Evolutionary conservation across 148 eudicot species (phyloP).

Genomic region (Chenopodium formosanum): DNA sequence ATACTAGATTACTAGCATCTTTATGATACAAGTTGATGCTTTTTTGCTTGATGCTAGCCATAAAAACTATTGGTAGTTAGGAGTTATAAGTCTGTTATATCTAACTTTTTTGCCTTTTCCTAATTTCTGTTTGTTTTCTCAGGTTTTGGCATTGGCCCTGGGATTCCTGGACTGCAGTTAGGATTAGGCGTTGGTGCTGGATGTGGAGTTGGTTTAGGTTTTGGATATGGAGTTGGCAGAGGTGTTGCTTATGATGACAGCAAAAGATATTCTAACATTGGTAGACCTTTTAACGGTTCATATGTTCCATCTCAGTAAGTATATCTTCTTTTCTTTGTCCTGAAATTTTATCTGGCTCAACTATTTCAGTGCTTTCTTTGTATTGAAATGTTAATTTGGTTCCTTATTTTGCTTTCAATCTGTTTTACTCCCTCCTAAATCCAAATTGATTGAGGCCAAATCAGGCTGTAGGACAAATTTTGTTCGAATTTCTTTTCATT

Average conservation of each 20-base stretch:
- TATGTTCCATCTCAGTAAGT: conserved; percentile 65
- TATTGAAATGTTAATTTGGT: background rate
- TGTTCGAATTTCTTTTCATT: background rate
- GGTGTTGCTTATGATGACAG: conserved; percentile 80
- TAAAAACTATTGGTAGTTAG: background rate
- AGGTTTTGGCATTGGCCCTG: conserved; percentile 88
- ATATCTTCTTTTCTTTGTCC: background rate
- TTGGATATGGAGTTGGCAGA: conserved; percentile 82
- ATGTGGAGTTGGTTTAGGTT: conserved; percentile 89
- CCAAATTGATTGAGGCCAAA: background rate
- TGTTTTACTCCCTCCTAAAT: background rate
- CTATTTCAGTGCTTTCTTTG: background rate
- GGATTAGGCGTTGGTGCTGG: conserved; percentile 91
- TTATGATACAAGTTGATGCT: background rate
- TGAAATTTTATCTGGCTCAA: background rate
- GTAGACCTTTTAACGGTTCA: conserved; percentile 40
- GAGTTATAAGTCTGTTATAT: background rate
- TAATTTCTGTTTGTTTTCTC: conserved; percentile 15
- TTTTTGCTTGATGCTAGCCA: background rate
- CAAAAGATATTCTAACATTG: conserved; percentile 62
- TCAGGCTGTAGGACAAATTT: background rate
- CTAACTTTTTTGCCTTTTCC: background rate
- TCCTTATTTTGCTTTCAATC: background rate
- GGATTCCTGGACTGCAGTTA: conserved; percentile 83
- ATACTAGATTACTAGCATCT: background rate